Evolutionary conservation across 148 eudicot species (phyloP).

Genomic region (Selenicereus undatus): DNA sequence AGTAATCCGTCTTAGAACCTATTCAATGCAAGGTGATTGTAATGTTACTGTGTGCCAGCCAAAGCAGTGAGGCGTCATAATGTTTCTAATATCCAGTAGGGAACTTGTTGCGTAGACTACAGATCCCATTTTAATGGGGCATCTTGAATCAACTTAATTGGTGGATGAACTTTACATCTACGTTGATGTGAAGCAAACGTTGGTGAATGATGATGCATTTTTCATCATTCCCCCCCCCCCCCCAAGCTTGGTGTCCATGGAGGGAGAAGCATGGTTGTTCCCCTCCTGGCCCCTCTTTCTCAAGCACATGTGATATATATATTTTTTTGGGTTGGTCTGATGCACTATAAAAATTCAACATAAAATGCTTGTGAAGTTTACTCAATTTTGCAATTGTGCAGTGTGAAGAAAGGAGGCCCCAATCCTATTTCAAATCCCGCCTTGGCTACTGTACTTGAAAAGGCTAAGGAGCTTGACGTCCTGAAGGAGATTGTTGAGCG

Average conservation of each 20-base stretch:
- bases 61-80: background rate
- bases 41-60: background rate
- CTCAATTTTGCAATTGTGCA: slow-evolving; percentile 24
- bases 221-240: background rate
- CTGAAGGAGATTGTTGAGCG: slow-evolving; percentile 92
- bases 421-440: slow-evolving; percentile 67
- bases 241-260: background rate
- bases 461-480: slow-evolving; percentile 89
- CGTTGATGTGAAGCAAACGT: slow-evolving; percentile 4
- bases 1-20: slow-evolving; percentile 30
- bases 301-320: background rate
- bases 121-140: background rate
- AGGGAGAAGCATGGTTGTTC: background rate
- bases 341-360: background rate
- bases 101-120: background rate
- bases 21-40: background rate
- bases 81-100: background rate
- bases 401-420: slow-evolving; percentile 94
- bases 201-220: background rate
- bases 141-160: background rate
- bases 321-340: background rate
- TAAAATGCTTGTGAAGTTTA: slow-evolving; percentile 5
- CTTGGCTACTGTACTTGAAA: slow-evolving; percentile 62
- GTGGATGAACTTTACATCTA: background rate
- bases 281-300: background rate